Evolutionary conservation across 1,284 basidiomycete genomes (phyloP).

Genomic region (Heterobasidion occidentale): DNA sequence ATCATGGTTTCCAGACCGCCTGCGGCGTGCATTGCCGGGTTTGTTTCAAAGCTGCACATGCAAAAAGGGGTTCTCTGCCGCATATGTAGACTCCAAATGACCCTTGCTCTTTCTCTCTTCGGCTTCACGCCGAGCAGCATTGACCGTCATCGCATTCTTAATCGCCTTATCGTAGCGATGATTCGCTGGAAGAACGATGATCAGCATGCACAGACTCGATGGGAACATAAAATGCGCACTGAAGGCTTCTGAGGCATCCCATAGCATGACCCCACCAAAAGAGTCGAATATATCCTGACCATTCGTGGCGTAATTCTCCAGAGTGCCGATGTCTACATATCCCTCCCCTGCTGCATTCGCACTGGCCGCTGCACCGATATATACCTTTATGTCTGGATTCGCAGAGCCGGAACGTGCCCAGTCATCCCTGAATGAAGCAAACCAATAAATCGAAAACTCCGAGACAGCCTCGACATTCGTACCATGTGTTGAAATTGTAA

Average conservation of each 20-base stretch:
- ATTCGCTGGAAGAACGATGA: conserved; percentile 14
- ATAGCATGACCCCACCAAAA: conserved; percentile 62
- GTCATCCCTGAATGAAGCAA: conserved; percentile 34
- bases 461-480: neutral
- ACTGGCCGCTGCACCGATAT: conserved; percentile 50
- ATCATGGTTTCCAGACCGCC: too few species aligned
- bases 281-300: conserved; percentile 42
- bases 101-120: neutral
- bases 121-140: neutral
- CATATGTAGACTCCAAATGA: too few species aligned
- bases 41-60: too few species aligned
- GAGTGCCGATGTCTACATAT: conserved; percentile 38
- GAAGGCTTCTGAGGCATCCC: conserved; percentile 22
- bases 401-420: conserved; percentile 50
- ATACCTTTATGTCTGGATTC: conserved; percentile 50
- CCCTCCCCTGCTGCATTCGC: conserved; percentile 37
- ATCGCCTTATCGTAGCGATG: conserved; percentile 20
- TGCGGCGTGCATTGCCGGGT: too few species aligned
- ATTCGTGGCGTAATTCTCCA: conserved; percentile 32
- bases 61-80: too few species aligned
- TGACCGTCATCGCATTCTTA: conserved; percentile 11
- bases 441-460: neutral
- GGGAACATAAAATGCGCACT: conserved; percentile 11
- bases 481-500: conserved; percentile 39
- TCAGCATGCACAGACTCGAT: neutral